Percentiles rank a stretch among this genome's conserved stretches.
These are phyloP conservation scores for Apodospora peruviana DNA, from an alignment of 495 filamentous ascomycete species.

Conservation along the genomic window DNA sequence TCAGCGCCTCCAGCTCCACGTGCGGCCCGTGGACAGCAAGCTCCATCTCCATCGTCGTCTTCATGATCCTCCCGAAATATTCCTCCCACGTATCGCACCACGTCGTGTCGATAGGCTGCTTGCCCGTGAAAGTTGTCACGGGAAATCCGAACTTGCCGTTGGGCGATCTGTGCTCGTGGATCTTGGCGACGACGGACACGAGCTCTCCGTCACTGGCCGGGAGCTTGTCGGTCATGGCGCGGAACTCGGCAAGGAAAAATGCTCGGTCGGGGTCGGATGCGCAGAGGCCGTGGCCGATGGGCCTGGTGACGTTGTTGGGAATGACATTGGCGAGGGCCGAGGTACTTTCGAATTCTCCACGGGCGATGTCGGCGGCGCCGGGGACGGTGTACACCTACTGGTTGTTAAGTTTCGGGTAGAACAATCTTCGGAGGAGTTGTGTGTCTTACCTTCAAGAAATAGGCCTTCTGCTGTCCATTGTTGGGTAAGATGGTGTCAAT, in stretches of 20 bases:
- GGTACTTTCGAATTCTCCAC: background rate
- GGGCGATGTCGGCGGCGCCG: background rate
- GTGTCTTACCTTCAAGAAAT: background rate
- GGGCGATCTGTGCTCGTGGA: background rate
- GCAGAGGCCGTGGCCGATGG: background rate
- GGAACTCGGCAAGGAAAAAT: slow-evolving; percentile 3
- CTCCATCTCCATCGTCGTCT: slow-evolving; percentile 1
- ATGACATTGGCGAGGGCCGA: background rate
- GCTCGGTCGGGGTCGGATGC: background rate
- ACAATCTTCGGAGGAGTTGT: background rate
- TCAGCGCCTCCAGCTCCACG: background rate
- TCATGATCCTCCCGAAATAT: background rate
- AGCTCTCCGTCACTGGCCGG: background rate
- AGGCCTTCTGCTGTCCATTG: background rate
- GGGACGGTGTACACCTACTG: background rate
- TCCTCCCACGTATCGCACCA: slow-evolving; percentile 4
- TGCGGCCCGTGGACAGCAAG: background rate
- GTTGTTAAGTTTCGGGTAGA: background rate
- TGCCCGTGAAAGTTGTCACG: slow-evolving; percentile 1
- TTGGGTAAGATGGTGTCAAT: background rate
- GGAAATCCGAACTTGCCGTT: slow-evolving; percentile 1
- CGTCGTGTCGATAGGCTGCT: background rate
- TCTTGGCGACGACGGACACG: background rate
- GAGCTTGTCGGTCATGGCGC: slow-evolving; percentile 1
- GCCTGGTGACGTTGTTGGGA: background rate